Evolutionary conservation across 106 monocot species (phyloP), one percentile per base, ranked within the genome.

Genomic region (Narthecium ossifragum): DNA sequence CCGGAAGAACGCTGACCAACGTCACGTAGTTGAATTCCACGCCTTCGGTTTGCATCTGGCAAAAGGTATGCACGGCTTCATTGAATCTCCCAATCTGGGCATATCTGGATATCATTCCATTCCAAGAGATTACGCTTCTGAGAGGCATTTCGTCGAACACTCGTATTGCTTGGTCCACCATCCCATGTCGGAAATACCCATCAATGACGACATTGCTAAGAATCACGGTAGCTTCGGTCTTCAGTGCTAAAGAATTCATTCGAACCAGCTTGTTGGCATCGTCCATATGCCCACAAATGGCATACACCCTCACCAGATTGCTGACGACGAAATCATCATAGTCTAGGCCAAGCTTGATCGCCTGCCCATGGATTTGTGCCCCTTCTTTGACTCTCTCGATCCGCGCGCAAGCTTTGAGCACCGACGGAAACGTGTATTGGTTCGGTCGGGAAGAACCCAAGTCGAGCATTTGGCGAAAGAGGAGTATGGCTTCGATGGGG

Each of bases 101-200:
- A 31, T 71, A 75, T 12, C 61, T 64, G 1, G 80, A 59, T 28
- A 86, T 74, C 70, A 86, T 55, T 26, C 60, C 77, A 60, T 80
- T 86, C 77, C 81, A 86, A 30, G 86, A 81, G 9, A 81, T 46
- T 22, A 78, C 64, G 23, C 46, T 75, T 33, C 46, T 81, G 0
- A 8, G 2, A 23, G 26, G 24, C 86, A 86, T 77, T 39, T 49
- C 48, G 14, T 75, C 74, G 24, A 84, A 84, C 62, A 78, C 23
- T 8, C 23, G 20, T 28, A 26, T 63, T 12, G 78, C 83, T 37
- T 34, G 14, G 5, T 38, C 49, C 31, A 68, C 26, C 75, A 65
- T 63, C 31, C 75, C 71, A 8, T 31, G 31, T 52, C 59, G 53
- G 38, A 61, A 72, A 27, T 67, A 78, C 46, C 85, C 85, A 55